phyloP scores from a whole-genome alignment of 202 grass and related monocot species.

The Panicum hallii region DNA sequence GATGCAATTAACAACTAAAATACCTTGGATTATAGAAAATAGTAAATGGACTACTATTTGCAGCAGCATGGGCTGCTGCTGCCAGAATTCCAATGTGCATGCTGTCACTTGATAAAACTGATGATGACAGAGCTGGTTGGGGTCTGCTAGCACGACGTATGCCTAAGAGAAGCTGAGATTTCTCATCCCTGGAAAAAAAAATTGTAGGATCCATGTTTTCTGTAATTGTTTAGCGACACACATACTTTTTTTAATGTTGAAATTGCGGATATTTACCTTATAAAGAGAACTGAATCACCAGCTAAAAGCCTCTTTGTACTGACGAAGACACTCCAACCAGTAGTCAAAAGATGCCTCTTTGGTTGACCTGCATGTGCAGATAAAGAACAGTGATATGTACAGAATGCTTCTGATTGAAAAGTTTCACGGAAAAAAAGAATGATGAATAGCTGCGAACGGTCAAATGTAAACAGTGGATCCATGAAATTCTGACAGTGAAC shows the following conservation, averaged over 20 bases:
- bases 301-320: slow-evolving; percentile 90
- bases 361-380: slow-evolving; percentile 84
- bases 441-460: slow-evolving; percentile 11
- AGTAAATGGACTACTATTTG: slow-evolving; percentile 94
- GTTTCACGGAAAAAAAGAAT: slow-evolving; percentile 14
- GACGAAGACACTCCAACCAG: slow-evolving; percentile 98
- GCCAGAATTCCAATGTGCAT: slow-evolving; percentile 99
- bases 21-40: slow-evolving; percentile 99
- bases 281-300: slow-evolving; percentile 96
- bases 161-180: slow-evolving; percentile 97
- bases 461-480: slow-evolving; percentile 19
- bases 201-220: slow-evolving; percentile 29
- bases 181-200: slow-evolving; percentile 82
- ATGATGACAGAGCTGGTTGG: slow-evolving; percentile 93
- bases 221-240: slow-evolving; percentile 16
- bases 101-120: slow-evolving; percentile 95
- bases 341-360: slow-evolving; percentile 94
- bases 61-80: slow-evolving; percentile 91
- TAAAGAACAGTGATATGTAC: slow-evolving; percentile 32
- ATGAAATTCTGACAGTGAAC: neutral
- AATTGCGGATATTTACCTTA: slow-evolving; percentile 65
- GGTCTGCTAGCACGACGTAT: slow-evolving; percentile 76
- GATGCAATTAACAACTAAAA: slow-evolving; percentile 39
- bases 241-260: slow-evolving; percentile 18
- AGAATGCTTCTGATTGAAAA: slow-evolving; percentile 32